Evolutionary conservation across 116 monocot genomes (phyloP).

Genomic region (Papilionanthe hybrid): DNA sequence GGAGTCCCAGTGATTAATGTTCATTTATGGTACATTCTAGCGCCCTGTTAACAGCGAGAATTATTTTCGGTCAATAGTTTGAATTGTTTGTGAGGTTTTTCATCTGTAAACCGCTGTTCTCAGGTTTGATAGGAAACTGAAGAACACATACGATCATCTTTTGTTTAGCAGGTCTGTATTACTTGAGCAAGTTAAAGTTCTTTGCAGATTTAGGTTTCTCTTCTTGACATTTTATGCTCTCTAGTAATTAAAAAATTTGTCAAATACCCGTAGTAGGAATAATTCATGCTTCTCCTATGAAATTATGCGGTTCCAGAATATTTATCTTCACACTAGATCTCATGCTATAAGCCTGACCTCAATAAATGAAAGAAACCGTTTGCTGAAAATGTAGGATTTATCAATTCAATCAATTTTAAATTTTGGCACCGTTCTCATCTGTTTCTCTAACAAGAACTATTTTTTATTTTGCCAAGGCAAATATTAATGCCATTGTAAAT

Average conservation of each 20-base stretch:
- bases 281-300: not conserved
- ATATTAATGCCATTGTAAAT: not conserved
- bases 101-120: constrained; percentile 6
- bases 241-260: not conserved
- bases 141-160: constrained; percentile 93
- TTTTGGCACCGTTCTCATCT: not conserved
- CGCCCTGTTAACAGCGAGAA: not conserved
- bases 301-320: not conserved
- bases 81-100: not conserved
- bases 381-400: not conserved
- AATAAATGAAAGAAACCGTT: not conserved
- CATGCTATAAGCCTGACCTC: not conserved
- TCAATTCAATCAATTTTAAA: constrained; percentile 6
- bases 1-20: constrained; percentile 98
- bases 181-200: not conserved
- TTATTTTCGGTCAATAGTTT: constrained; percentile 5
- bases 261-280: not conserved
- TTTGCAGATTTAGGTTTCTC: not conserved
- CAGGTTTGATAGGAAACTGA: constrained; percentile 98
- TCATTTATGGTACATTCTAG: constrained; percentile 73
- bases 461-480: not conserved
- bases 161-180: constrained; percentile 71
- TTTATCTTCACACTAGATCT: not conserved
- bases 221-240: not conserved
- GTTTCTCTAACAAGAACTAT: not conserved